Evolutionary conservation across 345 rosid genomes (phyloP).

Genomic region (Mangifera indica): DNA sequence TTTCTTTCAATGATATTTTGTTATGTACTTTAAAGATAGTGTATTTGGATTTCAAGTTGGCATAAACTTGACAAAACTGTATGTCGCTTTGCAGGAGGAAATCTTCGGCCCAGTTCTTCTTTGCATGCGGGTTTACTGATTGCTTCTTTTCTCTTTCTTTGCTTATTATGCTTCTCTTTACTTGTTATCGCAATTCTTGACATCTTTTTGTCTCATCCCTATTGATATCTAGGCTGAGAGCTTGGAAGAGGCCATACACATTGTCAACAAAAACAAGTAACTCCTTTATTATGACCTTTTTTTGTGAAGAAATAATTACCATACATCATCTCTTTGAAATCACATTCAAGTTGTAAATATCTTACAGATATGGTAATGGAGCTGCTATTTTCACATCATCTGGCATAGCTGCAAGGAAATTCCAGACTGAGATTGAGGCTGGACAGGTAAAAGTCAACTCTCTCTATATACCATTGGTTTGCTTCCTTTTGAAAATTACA

Average conservation of each 20-base stretch:
- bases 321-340: not conserved
- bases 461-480: not conserved
- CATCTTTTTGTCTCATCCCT: slow-evolving; percentile 5
- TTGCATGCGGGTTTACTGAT: slow-evolving; percentile 70
- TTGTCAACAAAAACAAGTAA: slow-evolving; percentile 85
- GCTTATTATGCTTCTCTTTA: slow-evolving; percentile 1
- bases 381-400: slow-evolving; percentile 89
- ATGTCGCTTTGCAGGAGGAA: slow-evolving; percentile 68
- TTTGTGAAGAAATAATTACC: not conserved
- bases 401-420: slow-evolving; percentile 92
- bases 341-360: slow-evolving; percentile 1
- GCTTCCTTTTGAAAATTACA: not conserved
- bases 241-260: slow-evolving; percentile 83
- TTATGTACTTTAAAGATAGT: not conserved
- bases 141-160: slow-evolving; percentile 19
- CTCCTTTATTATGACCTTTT: not conserved
- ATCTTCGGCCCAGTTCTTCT: slow-evolving; percentile 97
- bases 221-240: slow-evolving; percentile 61
- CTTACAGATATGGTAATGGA: slow-evolving; percentile 86
- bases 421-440: slow-evolving; percentile 89
- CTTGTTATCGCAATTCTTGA: slow-evolving; percentile 8
- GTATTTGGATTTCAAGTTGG: not conserved
- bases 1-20: slow-evolving; percentile 1
- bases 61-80: slow-evolving; percentile 9
- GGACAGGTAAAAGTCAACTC: slow-evolving; percentile 65